Percentiles rank a stretch among this genome's conserved stretches.
Evolutionary conservation across 441 rosid species (phyloP).

Genomic region (Metrosideros polymorpha): DNA sequence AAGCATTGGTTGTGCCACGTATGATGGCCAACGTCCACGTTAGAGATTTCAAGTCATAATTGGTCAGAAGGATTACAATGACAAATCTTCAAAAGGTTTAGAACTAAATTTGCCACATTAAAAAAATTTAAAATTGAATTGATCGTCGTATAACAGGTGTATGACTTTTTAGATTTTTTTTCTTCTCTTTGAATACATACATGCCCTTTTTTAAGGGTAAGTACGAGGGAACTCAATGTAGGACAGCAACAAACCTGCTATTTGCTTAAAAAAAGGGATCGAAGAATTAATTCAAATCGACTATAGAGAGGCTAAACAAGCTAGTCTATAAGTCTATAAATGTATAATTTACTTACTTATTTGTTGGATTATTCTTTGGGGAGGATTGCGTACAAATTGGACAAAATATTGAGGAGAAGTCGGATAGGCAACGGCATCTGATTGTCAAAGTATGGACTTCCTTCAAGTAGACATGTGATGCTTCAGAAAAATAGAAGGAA

Average conservation of each 20-base stretch:
- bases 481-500: not conserved
- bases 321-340: not conserved
- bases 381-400: not conserved
- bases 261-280: not conserved
- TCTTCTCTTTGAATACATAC: not conserved
- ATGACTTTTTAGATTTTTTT: no score
- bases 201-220: not conserved
- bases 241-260: not conserved
- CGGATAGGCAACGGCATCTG: not conserved
- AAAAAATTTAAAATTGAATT: not conserved
- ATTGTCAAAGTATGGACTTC: not conserved
- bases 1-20: fast-evolving
- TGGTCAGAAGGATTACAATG: not conserved
- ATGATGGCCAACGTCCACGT: fast-evolving
- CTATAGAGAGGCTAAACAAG: not conserved
- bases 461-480: not conserved
- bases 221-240: not conserved
- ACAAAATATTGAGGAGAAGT: not conserved
- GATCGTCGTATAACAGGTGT: fast-evolving
- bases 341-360: not conserved
- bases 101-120: not conserved
- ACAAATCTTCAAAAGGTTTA: not conserved
- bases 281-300: not conserved
- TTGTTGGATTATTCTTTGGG: not conserved
- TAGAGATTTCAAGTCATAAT: not conserved